These are phyloP conservation scores for Stropharia rugosoannulata DNA, from an alignment of 768 basidiomycete species.

Conservation along the genomic window DNA sequence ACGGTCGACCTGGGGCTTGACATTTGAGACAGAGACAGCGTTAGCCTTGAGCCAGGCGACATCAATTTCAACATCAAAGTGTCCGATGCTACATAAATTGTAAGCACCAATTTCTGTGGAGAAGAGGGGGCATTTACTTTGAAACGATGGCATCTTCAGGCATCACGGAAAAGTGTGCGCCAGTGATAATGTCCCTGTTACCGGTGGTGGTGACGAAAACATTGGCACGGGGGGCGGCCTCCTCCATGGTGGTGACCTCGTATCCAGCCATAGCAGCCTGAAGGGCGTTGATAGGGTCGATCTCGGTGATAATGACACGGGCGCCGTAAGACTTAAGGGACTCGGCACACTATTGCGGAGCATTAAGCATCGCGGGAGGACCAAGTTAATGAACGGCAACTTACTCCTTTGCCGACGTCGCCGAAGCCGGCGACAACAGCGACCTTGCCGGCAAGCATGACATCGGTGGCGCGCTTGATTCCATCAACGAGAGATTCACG, in stretches of 20 bases:
- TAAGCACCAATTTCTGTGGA: not conserved
- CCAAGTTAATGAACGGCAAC: conserved; percentile 31
- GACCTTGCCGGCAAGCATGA: conserved; percentile 99
- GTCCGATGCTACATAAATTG: conserved; percentile 60
- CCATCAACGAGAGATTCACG: conserved; percentile 99
- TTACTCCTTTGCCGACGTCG: conserved; percentile 98
- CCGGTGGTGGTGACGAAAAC: conserved; percentile 98
- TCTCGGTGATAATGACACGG: conserved; percentile 95
- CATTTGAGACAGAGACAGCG: conserved; percentile 77
- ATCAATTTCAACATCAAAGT: conserved; percentile 91
- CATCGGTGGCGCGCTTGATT: conserved; percentile 99
- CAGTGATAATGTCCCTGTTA: conserved; percentile 96
- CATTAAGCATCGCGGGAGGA: not conserved
- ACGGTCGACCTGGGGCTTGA: conserved; percentile 99
- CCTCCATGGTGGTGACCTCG: conserved; percentile 98
- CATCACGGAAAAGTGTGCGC: conserved; percentile 90
- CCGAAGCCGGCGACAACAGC: conserved; percentile 98
- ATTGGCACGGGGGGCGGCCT: conserved; percentile 85
- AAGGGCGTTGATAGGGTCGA: conserved; percentile 99
- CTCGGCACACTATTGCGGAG: conserved; percentile 82
- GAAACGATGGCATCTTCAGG: conserved; percentile 98
- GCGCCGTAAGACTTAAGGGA: conserved; percentile 96
- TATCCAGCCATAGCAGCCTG: conserved; percentile 99
- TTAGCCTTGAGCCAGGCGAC: conserved; percentile 98
- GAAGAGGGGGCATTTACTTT: conserved; percentile 61